Conservation (phyloP, 2,329 filamentous ascomycete species). For the Ceratocystis harringtonii region DNA sequence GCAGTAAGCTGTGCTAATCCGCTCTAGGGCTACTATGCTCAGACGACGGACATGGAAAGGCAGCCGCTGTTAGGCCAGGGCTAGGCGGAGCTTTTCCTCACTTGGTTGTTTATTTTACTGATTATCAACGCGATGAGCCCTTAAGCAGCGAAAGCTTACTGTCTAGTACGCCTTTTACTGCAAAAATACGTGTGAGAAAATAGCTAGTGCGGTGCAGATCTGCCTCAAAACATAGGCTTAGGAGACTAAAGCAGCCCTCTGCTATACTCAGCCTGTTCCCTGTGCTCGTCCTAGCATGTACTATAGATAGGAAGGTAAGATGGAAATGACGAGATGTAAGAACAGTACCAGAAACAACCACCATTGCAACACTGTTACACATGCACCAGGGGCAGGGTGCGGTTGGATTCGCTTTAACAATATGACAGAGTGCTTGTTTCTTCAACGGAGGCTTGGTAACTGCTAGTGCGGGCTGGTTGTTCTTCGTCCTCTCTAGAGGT, state of each 20-base stretch:
- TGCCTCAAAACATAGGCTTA: neutral
- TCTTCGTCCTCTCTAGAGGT: neutral
- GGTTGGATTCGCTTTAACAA: neutral
- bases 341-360: neutral
- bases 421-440: neutral
- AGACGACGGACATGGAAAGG: neutral
- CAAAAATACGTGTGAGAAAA: neutral
- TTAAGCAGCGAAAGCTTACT: neutral
- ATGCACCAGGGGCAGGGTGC: neutral
- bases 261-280: too few relatives aligned
- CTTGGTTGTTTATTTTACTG: neutral
- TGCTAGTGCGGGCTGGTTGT: neutral
- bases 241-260: neutral
- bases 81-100: neutral
- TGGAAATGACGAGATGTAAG: neutral
- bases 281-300: too few relatives aligned
- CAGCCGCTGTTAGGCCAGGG: neutral
- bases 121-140: neutral
- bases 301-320: too few relatives aligned
- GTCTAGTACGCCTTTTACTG: neutral
- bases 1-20: neutral
- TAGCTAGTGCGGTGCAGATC: neutral
- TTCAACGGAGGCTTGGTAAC: neutral
- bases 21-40: neutral
- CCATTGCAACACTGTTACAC: neutral